Base-by-base conservation (phyloP, 106 monocot genomes). In the Xerophyta viscosa region DNA sequence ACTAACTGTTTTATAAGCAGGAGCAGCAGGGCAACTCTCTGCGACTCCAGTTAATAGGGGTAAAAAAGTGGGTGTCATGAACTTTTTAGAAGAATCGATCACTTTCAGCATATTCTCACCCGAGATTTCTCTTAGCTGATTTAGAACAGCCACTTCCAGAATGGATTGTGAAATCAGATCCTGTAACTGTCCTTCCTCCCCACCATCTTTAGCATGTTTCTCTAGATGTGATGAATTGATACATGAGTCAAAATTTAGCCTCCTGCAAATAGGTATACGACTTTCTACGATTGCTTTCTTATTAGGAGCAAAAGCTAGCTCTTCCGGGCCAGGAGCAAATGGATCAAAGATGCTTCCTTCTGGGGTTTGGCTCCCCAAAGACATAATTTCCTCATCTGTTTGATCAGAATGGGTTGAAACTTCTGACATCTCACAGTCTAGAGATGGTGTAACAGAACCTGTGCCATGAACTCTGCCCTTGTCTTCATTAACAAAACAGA, bases 301-400 rank as follows among this genome's bases (percentile, higher is more conserved):
- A 63, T 52, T 75, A 1, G 90, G 90, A 0, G 92, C 86, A 50
- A 68, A 61, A 18, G 46, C 58, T 12, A 74, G 21, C 13, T 77
- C 66, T 26, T 83, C 77, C 26, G 71, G 77, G 1, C 70, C 79
- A 5, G 82, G 79, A 61, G 76, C 76, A 69, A 87, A 92, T 7
- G 82, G 77, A 54, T 92, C 64, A 45, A 92, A 92, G 22, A 72
- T 72, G 47, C 36, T 68, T 42, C 50, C 65, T 8, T 43, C 29
- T 10, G 92, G 87, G 21, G 87, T 87, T 15, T 52, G 69, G 33
- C 67, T 74, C 6, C 29, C 57, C 0, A 24, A 56, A 22, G 36
- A 19, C 12, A 36, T 0, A 41, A 64, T 63, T 1, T 61, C 8
- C 29, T 75, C 78, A 11, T 66, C 58, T 3, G 45, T 50, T 48